Base-by-base conservation (phyloP, 2,329 filamentous ascomycete species). In the Pyrenophora graminea region DNA sequence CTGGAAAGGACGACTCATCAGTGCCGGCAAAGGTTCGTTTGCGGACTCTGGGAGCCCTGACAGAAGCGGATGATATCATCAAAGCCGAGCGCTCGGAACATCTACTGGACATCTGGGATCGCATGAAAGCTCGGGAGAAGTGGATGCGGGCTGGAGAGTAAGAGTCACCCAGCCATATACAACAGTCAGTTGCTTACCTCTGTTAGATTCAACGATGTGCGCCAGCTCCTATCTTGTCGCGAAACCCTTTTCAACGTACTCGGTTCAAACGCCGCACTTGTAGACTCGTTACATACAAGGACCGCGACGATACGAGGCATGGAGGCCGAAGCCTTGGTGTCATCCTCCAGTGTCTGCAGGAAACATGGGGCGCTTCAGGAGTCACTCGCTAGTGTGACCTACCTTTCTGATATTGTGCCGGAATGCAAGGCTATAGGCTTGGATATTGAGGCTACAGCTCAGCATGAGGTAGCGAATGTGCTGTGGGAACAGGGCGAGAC, bases 401-500 rank as follows among this genome's bases (percentile, higher is more conserved):
- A 88, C 21, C 80, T 99, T n/a, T 89, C 85, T 10, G 85, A 90
- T 48, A 80, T 97, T 21, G 84, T 91, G n/a, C 70, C 79, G 5
- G 78, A 85, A 3, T 94, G 89, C 67, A 80, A 82, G 53, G 78
- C 83, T 0, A 73, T 90, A n/a, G 90, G 88, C 0, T 75, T 97
- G 2, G 83, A 86, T 50, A 84, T 97, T 38, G 88, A 91, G 66
- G 89, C 86, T 10, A 86, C 86, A 10, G 84, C 91, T 33, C 85
- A 87, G 57, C 83, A 93, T 46, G 94, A 97, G 71, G 84, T 90
- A 6, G 92, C 95, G 9, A 91, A 89, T 64, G 91, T 95, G 6
- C 78, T 99, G 1, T 99, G 94, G 93, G 91, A 95, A 56, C 89
- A 96, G 68, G 91, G 91, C 10, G 93, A 99, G 72, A 90, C 90